Evolutionary conservation across 2,329 filamentous ascomycete species (phyloP).

Genomic region (Keithomyces neogunnii): DNA sequence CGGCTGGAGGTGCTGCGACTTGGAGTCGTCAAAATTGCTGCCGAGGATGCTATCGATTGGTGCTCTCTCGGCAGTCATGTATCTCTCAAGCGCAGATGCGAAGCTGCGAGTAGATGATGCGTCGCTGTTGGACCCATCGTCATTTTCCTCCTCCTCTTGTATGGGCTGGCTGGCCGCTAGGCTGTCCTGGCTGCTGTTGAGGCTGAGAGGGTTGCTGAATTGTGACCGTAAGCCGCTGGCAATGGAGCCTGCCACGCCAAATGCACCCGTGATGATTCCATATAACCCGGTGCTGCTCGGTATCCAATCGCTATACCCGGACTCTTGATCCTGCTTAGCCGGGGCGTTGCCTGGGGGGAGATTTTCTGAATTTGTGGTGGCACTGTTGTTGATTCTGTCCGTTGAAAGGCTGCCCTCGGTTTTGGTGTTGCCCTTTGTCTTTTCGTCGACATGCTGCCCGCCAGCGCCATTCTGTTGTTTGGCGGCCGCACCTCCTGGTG

Average conservation of each 20-base stretch:
- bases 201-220: conserved; percentile 18
- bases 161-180: conserved; percentile 13
- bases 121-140: conserved; percentile 27
- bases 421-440: background rate
- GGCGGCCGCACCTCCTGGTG: background rate
- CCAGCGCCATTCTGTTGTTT: background rate
- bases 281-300: conserved; percentile 41
- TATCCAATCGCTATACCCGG: conserved; percentile 20
- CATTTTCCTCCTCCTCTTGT: conserved; percentile 19
- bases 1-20: conserved; percentile 17
- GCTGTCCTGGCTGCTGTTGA: conserved; percentile 17
- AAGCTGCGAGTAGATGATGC: conserved; percentile 40
- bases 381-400: background rate
- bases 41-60: conserved; percentile 15
- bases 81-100: conserved; percentile 36
- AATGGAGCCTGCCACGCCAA: conserved; percentile 40
- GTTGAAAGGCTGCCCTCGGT: background rate
- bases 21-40: conserved; percentile 31
- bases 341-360: background rate
- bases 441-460: background rate
- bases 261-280: conserved; percentile 44
- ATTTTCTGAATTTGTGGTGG: background rate
- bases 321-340: conserved; percentile 6
- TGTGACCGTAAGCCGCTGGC: conserved; percentile 25
- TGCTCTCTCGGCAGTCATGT: conserved; percentile 19